These are phyloP conservation scores for Trypanosoma boissoni DNA, from an alignment of 208 protist genomes.

Conservation along the genomic window DNA sequence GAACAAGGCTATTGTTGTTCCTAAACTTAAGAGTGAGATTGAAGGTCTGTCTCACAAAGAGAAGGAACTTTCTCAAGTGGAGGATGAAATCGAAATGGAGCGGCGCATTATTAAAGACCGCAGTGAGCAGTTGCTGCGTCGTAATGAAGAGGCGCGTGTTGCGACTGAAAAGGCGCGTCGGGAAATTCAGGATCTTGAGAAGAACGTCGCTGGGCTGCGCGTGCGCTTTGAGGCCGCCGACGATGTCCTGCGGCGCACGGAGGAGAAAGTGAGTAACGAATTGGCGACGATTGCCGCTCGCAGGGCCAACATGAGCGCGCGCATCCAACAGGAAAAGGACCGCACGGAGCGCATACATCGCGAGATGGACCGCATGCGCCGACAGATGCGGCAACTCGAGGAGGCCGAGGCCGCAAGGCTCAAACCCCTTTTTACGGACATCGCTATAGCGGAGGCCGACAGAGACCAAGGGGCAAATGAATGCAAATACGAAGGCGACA, in stretches of 20 bases:
- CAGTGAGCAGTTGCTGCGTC: conserved; percentile 78
- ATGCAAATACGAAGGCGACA: conserved; percentile 74
- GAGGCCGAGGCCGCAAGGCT: conserved; percentile 64
- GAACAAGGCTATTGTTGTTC: conserved; percentile 74
- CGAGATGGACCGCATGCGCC: conserved; percentile 77
- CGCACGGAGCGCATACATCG: conserved; percentile 49
- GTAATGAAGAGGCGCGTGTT: conserved; percentile 79
- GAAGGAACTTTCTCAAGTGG: conserved; percentile 73
- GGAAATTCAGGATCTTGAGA: conserved; percentile 71
- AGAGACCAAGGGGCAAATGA: conserved; percentile 61
- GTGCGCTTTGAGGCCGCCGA: conserved; percentile 49
- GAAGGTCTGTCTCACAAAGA: conserved; percentile 72
- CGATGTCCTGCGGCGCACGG: conserved; percentile 44
- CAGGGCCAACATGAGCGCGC: conserved; percentile 63
- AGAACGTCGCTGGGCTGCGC: conserved; percentile 37
- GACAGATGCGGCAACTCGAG: conserved; percentile 74
- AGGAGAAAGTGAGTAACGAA: conserved; percentile 64
- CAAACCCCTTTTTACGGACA: conserved; percentile 50
- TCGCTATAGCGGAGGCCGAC: conserved; percentile 51
- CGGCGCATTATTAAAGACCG: conserved; percentile 82
- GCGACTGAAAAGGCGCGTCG: conserved; percentile 71
- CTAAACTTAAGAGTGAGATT: conserved; percentile 74
- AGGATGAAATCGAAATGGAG: conserved; percentile 85
- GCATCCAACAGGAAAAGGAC: conserved; percentile 85
- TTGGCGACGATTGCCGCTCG: conserved; percentile 51